phyloP scores from a whole-genome alignment of 1,139 yeast species.

The Saccharomyces hybrid region DNA sequence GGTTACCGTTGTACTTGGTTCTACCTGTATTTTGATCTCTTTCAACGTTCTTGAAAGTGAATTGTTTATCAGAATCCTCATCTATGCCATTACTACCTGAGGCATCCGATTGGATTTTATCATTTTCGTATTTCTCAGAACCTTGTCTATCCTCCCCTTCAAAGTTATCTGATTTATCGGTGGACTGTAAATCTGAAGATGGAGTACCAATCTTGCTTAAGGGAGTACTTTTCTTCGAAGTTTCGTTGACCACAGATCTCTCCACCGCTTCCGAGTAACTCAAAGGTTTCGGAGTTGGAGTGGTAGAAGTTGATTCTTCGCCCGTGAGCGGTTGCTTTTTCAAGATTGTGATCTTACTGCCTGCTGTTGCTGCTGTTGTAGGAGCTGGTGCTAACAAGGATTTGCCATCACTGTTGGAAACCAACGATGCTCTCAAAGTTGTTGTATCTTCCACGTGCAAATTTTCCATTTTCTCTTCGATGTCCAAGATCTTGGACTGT shows the following conservation, averaged over 20 bases:
- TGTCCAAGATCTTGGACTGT: constrained; percentile 39
- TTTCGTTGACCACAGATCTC: constrained; percentile 21
- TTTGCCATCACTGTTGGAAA: constrained; percentile 1
- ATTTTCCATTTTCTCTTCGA: constrained; percentile 42
- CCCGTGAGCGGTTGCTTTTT: constrained; percentile 14
- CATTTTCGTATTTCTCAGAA: constrained; percentile 1
- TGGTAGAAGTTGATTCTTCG: constrained; percentile 9
- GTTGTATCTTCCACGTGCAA: constrained; percentile 47
- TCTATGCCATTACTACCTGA: constrained; percentile 2
- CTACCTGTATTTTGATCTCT: constrained; percentile 6
- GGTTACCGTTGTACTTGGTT: constrained; percentile 5
- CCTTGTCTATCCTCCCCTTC: neutral
- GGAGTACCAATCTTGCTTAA: constrained; percentile 11
- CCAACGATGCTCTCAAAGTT: constrained; percentile 40
- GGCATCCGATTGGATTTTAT: constrained; percentile 1
- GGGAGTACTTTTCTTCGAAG: constrained; percentile 3
- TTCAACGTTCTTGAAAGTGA: constrained; percentile 15
- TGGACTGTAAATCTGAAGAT: constrained; percentile 5
- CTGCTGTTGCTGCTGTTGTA: constrained; percentile 6
- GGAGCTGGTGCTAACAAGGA: constrained; percentile 7
- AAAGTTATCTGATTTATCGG: constrained; percentile 3
- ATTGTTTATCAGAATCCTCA: constrained; percentile 4
- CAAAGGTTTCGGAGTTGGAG: constrained; percentile 13
- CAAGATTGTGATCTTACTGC: constrained; percentile 13
- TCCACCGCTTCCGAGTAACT: constrained; percentile 25